phyloP scores from a whole-genome alignment of 2,329 filamentous ascomycete species.

The Penicillium decumbens region DNA sequence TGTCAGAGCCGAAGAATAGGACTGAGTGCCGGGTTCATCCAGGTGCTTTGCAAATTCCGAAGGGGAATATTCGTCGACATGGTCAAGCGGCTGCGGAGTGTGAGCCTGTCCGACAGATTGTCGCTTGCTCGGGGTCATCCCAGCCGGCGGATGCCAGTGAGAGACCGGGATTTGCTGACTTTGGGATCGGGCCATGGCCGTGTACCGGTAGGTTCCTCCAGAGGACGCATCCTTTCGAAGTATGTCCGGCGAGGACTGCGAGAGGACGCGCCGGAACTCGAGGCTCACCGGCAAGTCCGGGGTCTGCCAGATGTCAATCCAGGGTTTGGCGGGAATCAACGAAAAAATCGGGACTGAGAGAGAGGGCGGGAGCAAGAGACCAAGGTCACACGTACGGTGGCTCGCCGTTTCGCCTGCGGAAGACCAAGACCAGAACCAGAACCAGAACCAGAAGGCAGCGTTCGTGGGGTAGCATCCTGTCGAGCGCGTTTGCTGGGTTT shows the following conservation, averaged over 20 bases:
- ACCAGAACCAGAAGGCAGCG: conserved; percentile 35
- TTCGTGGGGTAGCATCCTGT: conserved; percentile 39
- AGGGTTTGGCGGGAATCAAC: conserved; percentile 30
- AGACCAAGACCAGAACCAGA: conserved; percentile 36
- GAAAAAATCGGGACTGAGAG: conserved; percentile 22
- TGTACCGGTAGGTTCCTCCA: conserved; percentile 29
- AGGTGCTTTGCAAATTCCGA: conserved; percentile 40
- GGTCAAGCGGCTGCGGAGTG: conserved; percentile 25
- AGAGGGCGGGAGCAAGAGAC: conserved; percentile 35
- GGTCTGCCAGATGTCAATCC: conserved; percentile 44
- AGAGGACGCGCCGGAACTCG: conserved; percentile 31
- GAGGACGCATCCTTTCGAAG: conserved; percentile 26
- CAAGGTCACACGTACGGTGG: conserved; percentile 44
- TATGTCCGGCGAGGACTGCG: conserved; percentile 28
- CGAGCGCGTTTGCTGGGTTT: conserved; percentile 42
- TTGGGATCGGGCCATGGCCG: conserved; percentile 38
- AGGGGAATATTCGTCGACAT: conserved; percentile 42
- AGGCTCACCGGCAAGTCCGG: conserved; percentile 34
- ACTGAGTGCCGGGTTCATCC: conserved; percentile 28
- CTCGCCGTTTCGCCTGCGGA: conserved; percentile 42
- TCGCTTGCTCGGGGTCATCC: conserved; percentile 27
- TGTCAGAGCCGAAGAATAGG: conserved; percentile 15
- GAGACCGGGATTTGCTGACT: conserved; percentile 36
- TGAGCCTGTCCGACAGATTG: conserved; percentile 31
- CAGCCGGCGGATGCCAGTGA: conserved; percentile 25